Evolutionary conservation across 371 early-diverging fungal species (phyloP).

Genomic region (Fennellomyces sp.): DNA sequence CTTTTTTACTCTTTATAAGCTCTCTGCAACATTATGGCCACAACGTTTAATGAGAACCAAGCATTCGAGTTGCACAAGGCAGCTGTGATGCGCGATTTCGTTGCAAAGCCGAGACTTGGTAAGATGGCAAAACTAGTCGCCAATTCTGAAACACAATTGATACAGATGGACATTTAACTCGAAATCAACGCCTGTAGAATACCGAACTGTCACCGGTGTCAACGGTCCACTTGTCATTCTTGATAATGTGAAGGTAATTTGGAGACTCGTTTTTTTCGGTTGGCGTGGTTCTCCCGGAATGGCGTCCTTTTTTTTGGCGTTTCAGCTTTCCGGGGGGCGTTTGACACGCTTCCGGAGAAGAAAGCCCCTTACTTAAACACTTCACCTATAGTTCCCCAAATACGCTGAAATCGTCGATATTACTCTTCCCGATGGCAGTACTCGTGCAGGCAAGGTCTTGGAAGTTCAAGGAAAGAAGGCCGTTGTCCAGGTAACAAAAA

Average conservation of each 20-base stretch:
- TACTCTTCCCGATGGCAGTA: conserved; percentile 97
- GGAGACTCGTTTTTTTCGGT: conserved; percentile 2
- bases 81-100: conserved; percentile 89
- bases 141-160: conserved; percentile 2
- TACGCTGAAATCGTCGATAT: conserved; percentile 99
- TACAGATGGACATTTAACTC: background rate
- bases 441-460: conserved; percentile 98
- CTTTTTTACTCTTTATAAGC: conserved; percentile 3
- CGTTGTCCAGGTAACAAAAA: conserved; percentile 93
- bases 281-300: background rate
- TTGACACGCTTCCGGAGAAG: conserved; percentile 17
- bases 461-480: conserved; percentile 99
- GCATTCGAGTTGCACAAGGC: conserved; percentile 73
- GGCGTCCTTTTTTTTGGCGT: conserved; percentile 7
- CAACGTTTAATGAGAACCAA: conserved; percentile 53
- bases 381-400: conserved; percentile 81
- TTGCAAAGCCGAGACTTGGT: conserved; percentile 92
- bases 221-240: conserved; percentile 99
- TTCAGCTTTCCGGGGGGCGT: background rate
- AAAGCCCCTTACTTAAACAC: background rate
- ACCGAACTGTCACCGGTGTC: conserved; percentile 98
- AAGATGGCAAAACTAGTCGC: conserved; percentile 14
- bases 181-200: conserved; percentile 65
- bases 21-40: conserved; percentile 27
- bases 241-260: conserved; percentile 94